Base-by-base conservation (phyloP, 495 filamentous ascomycete genomes). In the Penicillium maclennaniae region DNA sequence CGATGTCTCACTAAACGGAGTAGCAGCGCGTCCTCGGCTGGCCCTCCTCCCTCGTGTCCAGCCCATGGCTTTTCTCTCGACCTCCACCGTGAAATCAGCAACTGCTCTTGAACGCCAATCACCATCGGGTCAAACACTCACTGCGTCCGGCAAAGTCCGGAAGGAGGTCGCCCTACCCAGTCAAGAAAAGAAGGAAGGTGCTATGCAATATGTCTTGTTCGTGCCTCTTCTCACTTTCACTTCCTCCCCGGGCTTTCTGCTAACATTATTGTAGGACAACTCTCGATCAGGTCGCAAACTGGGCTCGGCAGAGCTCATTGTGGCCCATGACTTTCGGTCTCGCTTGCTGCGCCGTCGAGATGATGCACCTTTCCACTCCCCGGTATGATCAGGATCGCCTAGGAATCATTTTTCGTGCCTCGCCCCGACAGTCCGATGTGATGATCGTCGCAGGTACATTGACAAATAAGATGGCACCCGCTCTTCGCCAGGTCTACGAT, bases 291-390 rank as follows among this genome's bases (percentile, higher is more conserved):
- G 82, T 96, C 65, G 77, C 91, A 67, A 97, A 97, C 75, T 97
- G 92, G 92, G 89, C 87, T 28, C 90, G 92, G 37, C 92, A 97
- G 71, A 83, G 83, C 51, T 97, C 92, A 16, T 77, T 97, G 48
- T 97, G 92, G 92, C 92, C 92, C 65, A 95, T 97, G 90, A 97
- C 92, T 20, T 97, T 97, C 76, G 92, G 92, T 43, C 87, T 97
- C 43, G 92, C 92, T 49, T 97, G 92, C 81, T 97, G 92, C 73
- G 92, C 92, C 70, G 77, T 97, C 56, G 92, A 97, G 70, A 97
- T 97, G 92, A 97, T 97, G 92, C 92, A 97, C 70, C 79, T 97
- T 19, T 96, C 92, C 28, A 92, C 92, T 27, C 92, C 92, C 31
- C 89, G 92, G 51, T 97, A 97, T 76, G 92, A 97, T 68, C 92